Percentiles rank a stretch among this genome's conserved stretches.
Conservation (phyloP, 352 stramenopile species). For the Paralagenidium karlingii region DNA sequence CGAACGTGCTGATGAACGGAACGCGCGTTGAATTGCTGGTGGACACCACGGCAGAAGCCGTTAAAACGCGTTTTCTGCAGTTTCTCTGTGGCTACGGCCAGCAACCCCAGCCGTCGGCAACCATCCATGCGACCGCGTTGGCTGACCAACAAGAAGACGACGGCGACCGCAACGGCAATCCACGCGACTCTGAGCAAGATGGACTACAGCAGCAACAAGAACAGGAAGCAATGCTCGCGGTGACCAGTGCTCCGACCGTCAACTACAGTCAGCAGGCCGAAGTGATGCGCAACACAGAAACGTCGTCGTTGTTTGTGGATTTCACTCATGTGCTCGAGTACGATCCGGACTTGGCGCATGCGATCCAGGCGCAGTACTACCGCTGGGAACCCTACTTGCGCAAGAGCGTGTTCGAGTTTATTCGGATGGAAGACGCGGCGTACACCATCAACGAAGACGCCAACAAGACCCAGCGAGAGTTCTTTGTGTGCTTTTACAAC, state of each 20-base stretch:
- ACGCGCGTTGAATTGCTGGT: constrained; percentile 38
- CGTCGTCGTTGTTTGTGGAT: constrained; percentile 80
- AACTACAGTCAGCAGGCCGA: constrained; percentile 80
- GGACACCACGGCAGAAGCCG: constrained; percentile 62
- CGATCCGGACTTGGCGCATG: constrained; percentile 66
- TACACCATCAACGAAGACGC: constrained; percentile 74
- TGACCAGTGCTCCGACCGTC: constrained; percentile 15
- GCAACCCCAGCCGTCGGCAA: constrained; percentile 6
- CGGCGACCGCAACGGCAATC: background rate
- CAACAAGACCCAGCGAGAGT: constrained; percentile 67
- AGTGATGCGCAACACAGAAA: constrained; percentile 80
- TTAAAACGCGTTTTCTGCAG: constrained; percentile 75
- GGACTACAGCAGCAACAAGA: no score
- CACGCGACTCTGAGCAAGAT: background rate
- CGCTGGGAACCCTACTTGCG: constrained; percentile 72
- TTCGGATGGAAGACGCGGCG: constrained; percentile 51
- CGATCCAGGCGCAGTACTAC: constrained; percentile 77
- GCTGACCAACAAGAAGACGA: constrained; percentile 1
- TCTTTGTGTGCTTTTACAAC: constrained; percentile 86
- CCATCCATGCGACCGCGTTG: no score
- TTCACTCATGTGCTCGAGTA: constrained; percentile 77
- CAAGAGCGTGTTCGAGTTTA: constrained; percentile 66
- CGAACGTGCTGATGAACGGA: background rate
- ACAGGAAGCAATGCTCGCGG: background rate
- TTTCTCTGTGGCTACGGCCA: constrained; percentile 70